Conservation (phyloP, 352 stramenopile species). For the Globisporangium spinosum region DNA sequence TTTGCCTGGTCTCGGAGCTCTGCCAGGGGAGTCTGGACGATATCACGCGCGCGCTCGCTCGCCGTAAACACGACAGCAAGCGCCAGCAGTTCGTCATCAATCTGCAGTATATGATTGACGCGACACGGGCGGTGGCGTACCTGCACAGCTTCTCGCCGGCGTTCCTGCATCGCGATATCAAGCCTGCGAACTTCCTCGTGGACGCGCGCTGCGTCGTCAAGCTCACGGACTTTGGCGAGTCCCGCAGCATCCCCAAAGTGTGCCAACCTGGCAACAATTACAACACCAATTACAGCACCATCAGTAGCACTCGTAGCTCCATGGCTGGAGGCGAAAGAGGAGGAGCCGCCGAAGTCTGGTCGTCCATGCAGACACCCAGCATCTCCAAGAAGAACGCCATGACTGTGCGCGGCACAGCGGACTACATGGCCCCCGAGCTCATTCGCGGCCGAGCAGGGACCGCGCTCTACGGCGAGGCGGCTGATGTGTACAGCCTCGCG, state of each 20-base stretch:
- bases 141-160: constrained; percentile 69
- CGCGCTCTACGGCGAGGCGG: constrained; percentile 62
- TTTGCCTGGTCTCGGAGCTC: constrained; percentile 65
- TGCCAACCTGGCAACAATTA: constrained; percentile 43
- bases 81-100: constrained; percentile 44
- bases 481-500: constrained; percentile 66
- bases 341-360: constrained; percentile 7
- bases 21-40: constrained; percentile 47
- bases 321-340: neutral
- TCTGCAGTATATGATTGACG: constrained; percentile 66
- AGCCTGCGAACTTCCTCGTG: constrained; percentile 63
- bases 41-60: constrained; percentile 29
- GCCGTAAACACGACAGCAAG: constrained; percentile 17
- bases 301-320: constrained; percentile 2
- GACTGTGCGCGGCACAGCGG: constrained; percentile 71
- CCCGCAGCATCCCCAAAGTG: constrained; percentile 16
- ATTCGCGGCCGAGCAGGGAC: constrained; percentile 70
- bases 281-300: constrained; percentile 15
- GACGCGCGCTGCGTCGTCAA: constrained; percentile 52
- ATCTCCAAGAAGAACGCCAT: constrained; percentile 25
- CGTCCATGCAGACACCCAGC: constrained; percentile 5
- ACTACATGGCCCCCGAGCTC: constrained; percentile 83
- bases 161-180: constrained; percentile 72
- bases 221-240: constrained; percentile 65
- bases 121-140: constrained; percentile 57